phyloP scores from a whole-genome alignment of 2,329 filamentous ascomycete genomes.

The Colletotrichum truncatum region DNA sequence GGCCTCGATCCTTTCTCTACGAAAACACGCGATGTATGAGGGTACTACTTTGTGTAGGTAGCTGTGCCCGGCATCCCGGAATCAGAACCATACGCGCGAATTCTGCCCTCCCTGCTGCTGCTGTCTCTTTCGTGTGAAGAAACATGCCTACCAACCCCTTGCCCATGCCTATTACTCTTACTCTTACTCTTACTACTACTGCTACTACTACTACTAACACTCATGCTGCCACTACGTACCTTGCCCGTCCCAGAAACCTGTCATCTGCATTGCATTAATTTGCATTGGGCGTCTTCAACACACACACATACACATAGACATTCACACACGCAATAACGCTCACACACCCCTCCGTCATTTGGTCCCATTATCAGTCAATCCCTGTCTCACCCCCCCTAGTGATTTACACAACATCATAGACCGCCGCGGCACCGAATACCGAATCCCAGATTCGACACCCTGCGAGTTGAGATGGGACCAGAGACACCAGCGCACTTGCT shows the following conservation, averaged over 20 bases:
- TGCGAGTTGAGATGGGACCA: background rate
- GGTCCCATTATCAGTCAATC: background rate
- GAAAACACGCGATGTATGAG: slow-evolving; percentile 20
- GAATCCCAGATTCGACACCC: slow-evolving; percentile 11
- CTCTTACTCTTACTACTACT: too few relatives aligned
- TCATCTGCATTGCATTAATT: background rate
- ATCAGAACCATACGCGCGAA: too few relatives aligned
- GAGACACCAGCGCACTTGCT: background rate
- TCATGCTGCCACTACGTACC: too few relatives aligned
- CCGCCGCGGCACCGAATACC: slow-evolving; percentile 23
- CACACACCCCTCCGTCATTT: background rate
- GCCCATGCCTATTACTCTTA: too few relatives aligned
- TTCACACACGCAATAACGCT: background rate
- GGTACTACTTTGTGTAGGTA: too few relatives aligned
- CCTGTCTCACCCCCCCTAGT: background rate
- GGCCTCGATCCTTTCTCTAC: background rate
- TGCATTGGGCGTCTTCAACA: background rate
- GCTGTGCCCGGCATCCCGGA: slow-evolving; percentile 19
- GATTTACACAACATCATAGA: background rate
- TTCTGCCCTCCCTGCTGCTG: too few relatives aligned
- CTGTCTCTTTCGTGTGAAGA: too few relatives aligned
- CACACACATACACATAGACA: background rate
- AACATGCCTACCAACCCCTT: too few relatives aligned
- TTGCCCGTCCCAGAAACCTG: background rate
- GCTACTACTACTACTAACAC: too few relatives aligned